Evolutionary conservation across 2,329 filamentous ascomycete genomes (phyloP).

Genomic region (Sordariomycetes sp.): DNA sequence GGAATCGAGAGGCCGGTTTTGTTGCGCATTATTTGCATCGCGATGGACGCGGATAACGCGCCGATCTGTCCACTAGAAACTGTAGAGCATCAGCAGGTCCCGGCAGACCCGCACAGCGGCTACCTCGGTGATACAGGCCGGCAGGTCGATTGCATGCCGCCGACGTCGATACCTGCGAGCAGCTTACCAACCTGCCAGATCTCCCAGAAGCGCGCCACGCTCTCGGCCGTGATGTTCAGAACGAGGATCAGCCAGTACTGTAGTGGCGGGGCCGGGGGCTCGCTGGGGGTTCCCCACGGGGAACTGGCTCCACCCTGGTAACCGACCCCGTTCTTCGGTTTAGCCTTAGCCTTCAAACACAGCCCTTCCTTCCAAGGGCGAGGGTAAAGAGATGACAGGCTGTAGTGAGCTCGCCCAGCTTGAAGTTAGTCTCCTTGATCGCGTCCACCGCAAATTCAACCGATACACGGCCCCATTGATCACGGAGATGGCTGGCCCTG

Average conservation of each 20-base stretch:
- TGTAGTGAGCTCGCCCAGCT: no score
- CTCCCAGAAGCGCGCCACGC: slow-evolving; percentile 22
- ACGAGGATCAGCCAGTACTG: slow-evolving; percentile 19
- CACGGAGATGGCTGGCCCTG: no score
- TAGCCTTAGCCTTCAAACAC: no score
- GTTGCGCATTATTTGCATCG: slow-evolving; percentile 22
- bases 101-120: slow-evolving; percentile 28
- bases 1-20: not conserved
- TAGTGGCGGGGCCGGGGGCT: no score
- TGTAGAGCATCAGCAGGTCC: slow-evolving; percentile 26
- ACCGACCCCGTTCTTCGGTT: no score
- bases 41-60: slow-evolving; percentile 28
- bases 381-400: no score
- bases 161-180: slow-evolving; percentile 25
- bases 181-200: slow-evolving; percentile 27
- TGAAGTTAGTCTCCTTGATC: no score
- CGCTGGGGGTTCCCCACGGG: no score
- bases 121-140: slow-evolving; percentile 28
- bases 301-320: no score
- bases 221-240: slow-evolving; percentile 25
- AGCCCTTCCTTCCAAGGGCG: no score
- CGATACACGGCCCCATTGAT: no score
- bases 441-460: no score
- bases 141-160: slow-evolving; percentile 29
- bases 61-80: slow-evolving; percentile 32